A percentile compares a stretch with the other conserved stretches of the same genome.
These are phyloP conservation scores for Tricholoma saponaceum DNA, from an alignment of 768 basidiomycete species.

Conservation along the genomic window DNA sequence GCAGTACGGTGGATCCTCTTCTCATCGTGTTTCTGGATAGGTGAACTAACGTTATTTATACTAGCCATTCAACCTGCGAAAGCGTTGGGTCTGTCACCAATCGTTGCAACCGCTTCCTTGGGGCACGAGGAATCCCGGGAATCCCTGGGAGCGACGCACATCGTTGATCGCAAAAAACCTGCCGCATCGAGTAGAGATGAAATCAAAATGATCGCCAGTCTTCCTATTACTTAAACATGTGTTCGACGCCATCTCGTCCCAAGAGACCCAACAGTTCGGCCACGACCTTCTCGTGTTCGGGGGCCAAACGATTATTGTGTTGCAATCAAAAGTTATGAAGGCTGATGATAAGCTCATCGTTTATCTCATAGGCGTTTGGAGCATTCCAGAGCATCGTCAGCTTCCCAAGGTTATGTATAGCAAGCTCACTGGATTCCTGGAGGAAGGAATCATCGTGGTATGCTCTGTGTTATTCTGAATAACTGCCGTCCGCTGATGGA, in stretches of 20 bases:
- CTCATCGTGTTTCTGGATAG: background rate
- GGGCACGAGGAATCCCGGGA: constrained; percentile 24
- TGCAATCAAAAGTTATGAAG: too few species aligned
- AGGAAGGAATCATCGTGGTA: background rate
- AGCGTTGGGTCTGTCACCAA: constrained; percentile 35
- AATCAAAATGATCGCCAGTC: constrained; percentile 5
- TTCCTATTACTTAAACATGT: background rate
- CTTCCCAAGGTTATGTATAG: background rate
- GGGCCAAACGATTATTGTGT: background rate
- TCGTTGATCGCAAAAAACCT: constrained; percentile 24
- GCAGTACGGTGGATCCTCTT: constrained; percentile 17
- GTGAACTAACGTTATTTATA: background rate
- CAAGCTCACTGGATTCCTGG: background rate
- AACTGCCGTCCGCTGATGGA: background rate
- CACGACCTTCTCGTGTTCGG: background rate
- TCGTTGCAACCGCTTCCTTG: constrained; percentile 32
- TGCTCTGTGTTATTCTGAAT: background rate
- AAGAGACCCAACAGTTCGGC: constrained; percentile 1
- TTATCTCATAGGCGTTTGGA: constrained; percentile 1
- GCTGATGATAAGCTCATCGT: background rate
- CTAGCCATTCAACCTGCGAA: constrained; percentile 33
- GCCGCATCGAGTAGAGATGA: constrained; percentile 9
- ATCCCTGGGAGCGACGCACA: constrained; percentile 36
- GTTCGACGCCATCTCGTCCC: constrained; percentile 1
- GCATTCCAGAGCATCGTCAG: background rate